Evolutionary conservation across 2,329 filamentous ascomycete species (phyloP), one percentile per base, ranked within the genome.

Genomic region (Pleoardoris graminearum): DNA sequence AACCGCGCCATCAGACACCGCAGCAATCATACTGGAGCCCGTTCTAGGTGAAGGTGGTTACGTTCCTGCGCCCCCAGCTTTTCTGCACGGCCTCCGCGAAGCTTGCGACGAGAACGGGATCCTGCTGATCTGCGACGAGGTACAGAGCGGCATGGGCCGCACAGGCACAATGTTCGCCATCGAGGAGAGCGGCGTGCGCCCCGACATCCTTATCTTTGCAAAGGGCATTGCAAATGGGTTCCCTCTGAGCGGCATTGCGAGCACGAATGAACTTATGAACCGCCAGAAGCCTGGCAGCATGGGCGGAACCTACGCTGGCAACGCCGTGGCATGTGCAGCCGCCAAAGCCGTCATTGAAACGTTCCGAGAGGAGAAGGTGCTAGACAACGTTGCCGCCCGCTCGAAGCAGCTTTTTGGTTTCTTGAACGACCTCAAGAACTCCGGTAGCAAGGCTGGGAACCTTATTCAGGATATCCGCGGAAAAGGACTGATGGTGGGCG

Each of bases 121-220:
- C 41, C 70, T 78, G 1, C 66, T 78, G 5, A 73, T 78, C 3
- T 60, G 61, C 11, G 76, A 78, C 49, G 76, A 78, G 50, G 76
- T 78, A 1, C 76, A 77, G 48, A 75, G 63, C 25, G 76, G 76
- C 7, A 76, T 75, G 57, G 76, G 75, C 2, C 68, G 76, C 25
- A 78, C 76, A 1, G 76, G 76, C 17, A 72, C 73, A 36, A 75
- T 77, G 70, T 77, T 76, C 51, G 75, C 74, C 5, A 61, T 76
- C 11, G 73, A 78, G 54, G 73, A 77, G 51, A 76, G 67, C 51
- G 69, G 66, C 21, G 74, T 78, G 16, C 64, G 73, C 16, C 76
- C 76, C 2, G 76, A 78, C 42, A 74, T 78, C 23, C 55, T 77
- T 36, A 62, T 77, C 52, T 76, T 78, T 62, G 73, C 65, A 25